Evolutionary conservation across 2,329 filamentous ascomycete species (phyloP), one percentile per base, ranked within the genome.

Genomic region (Blastomyces parvus): DNA sequence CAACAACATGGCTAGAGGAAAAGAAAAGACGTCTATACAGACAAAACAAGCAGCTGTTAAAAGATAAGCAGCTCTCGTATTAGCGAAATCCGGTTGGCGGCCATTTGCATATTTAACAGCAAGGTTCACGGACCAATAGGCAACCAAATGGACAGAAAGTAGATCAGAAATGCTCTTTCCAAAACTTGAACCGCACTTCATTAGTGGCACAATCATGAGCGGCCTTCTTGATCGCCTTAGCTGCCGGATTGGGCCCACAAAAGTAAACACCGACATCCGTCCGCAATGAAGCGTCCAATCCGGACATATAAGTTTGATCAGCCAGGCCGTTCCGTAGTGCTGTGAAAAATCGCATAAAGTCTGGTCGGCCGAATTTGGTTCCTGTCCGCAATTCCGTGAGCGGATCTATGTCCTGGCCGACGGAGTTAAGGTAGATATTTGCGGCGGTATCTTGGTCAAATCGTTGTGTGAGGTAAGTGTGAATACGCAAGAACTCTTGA

Each of bases 201-300:
- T 84, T 84, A 46, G 84, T 86, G 14, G 86, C 89, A 19, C 88
- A 88, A 61, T 81, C 76, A 72, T 88, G 89, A 68, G 90, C 89
- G 19, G 93, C 92, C 73, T 86, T 85, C 76, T 89, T 88, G 74
- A 99, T 97, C 71, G 90, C 86, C 68, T 91, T 84, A 7, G 93
- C 93, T 78, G 84, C 80, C 67, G 82, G 83, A 66, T 89, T 94
- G 30, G 92, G 92, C 64, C 94, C 94, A 75, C 94, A 99, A 77
- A 97, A 97, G 80, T 99, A 99, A 25, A 99, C 93, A 78, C 94
- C 94, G 14, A 99, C 89, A 46, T 93, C 91, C 3, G 91, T 95
- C 71, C 86, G 84, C 73, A 88, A 82, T 70, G 83, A 88, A 64
- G 85, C 85, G 76, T 95, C 89, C 19, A 97, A 77, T 0, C 91